Evolutionary conservation across 2,329 filamentous ascomycete species (phyloP), one percentile per base, ranked within the genome.

Genomic region (Epichloe coenophiala): DNA sequence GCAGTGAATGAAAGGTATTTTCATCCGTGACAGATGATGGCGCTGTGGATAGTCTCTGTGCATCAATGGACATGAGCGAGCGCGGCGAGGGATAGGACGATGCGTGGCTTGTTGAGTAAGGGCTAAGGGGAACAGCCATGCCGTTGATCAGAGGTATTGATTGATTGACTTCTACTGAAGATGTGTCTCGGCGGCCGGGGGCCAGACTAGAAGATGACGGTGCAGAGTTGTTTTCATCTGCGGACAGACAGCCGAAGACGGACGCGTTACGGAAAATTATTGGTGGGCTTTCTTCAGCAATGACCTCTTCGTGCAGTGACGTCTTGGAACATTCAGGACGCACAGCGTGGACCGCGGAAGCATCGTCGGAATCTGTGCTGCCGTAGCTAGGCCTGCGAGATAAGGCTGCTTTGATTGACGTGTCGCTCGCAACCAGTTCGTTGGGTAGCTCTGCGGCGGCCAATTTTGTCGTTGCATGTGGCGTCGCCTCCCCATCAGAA

Each of bases 1-100:
- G 71, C 35, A 86, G 70, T 2, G 84, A 88, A 52, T 82, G 81
- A 61, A 86, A 83, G 38, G 74, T 79, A 51, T 80, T 83, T 56
- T 84, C 84, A 54, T 89, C 86, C 1, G 79, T 77, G 42, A 84
- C 71, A 0, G 85, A 89, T 1, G 86, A 90, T 5, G 84, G 80
- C 2, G 86, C 82, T 2, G 86, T 89, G 5, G 84, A 86, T 31
- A 88, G 77, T 19, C 83, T 77, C 49, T 86, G 82, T 1, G 78
- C 78, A 55, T 90, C 86, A 50, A 86, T 81, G 4, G 80, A 82
- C 65, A 86, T 71, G 52, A 81, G 72, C 53, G 83, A 77, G 49
- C 84, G 78, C 0, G 85, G 86, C 5, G 85, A 88, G 1, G 84
- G 76, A 21, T 58, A 52, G 60, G 82, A 75, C 0, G 85, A 80